Base-by-base conservation (phyloP, 2,329 filamentous ascomycete species). In the Colletotrichum camelliae region DNA sequence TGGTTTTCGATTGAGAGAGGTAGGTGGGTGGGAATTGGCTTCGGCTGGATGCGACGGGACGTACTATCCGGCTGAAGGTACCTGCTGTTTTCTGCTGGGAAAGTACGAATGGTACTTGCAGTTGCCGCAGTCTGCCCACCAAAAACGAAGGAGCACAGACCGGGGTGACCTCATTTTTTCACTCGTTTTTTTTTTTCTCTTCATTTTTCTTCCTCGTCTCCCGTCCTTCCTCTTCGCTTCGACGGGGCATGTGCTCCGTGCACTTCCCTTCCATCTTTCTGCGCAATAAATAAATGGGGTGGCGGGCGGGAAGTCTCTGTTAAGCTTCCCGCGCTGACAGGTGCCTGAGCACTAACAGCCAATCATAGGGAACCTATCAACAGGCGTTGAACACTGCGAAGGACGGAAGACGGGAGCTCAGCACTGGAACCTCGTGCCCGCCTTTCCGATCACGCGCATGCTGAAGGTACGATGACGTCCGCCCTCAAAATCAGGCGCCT, bases 91-190 rank as follows among this genome's bases (percentile, higher is more conserved):
- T 33, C 48, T 18, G 13, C 15, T 27, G 64, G 7, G 27, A 43
- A 61, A 39, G 24, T n/a, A 18, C 69, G 1, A 15, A 29, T 29
- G 55, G 55, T 58, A 48, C 43, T 21, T 48, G 15, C 24, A 2
- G 21, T 58, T 58, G 52, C 2, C 24, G 39, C 39, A 43, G 39
- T 8, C 52, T 58, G 55, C 24, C 21, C 55, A 29, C 55, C 27
- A 29, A 62, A 39, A 31, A 15, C 15, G 27, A 61, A 21, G 43
- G 6, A 35, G 64, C 73, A 73, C 73, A 21, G 73, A 68, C 73
- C 55, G 31, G 35, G 58, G 74, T 75, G 74, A 75, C 74, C 74
- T 75, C 70, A 75, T 75, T 73, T 60, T 48, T 69, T 27, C 29
- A 13, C 7, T 24, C 33, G 33, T 21, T 13, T 48, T 72, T 68